Evolutionary conservation across 306 rosid genomes (phyloP).

Genomic region (Clitoria ternatea): DNA sequence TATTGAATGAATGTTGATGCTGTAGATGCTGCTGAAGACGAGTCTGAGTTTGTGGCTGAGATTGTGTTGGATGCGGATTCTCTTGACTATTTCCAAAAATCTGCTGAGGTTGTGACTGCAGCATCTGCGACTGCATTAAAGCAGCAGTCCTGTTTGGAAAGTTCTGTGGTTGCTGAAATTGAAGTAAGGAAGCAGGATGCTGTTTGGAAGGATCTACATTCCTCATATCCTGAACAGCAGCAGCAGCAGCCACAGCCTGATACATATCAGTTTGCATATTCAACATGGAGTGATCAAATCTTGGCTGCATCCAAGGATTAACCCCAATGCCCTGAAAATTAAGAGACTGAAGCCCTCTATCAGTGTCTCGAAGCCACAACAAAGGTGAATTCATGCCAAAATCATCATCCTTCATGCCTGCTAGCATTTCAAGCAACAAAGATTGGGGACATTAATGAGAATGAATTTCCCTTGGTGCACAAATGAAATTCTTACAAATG

Average conservation of each 20-base stretch:
- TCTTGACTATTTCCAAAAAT: conserved; percentile 58
- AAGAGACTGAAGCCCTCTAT: conserved; percentile 75
- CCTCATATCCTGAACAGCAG: conserved; percentile 93
- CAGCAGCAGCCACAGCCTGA: conserved; percentile 91
- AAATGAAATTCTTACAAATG: background rate
- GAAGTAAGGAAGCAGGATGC: conserved; percentile 58
- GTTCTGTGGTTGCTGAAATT: conserved; percentile 76
- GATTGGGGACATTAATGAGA: background rate
- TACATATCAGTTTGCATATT: conserved; percentile 80
- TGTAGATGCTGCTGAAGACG: conserved; percentile 64
- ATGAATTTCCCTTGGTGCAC: background rate
- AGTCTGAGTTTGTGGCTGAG: conserved; percentile 49
- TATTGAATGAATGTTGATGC: conserved; percentile 55
- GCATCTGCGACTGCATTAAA: conserved; percentile 78
- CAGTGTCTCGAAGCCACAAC: conserved; percentile 75
- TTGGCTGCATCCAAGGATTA: conserved; percentile 88
- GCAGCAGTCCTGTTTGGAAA: conserved; percentile 61
- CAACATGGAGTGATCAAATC: conserved; percentile 74
- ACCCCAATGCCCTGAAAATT: conserved; percentile 81
- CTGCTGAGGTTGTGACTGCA: conserved; percentile 67
- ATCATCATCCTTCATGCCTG: conserved; percentile 90
- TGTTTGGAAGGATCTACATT: conserved; percentile 65
- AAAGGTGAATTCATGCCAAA: conserved; percentile 70
- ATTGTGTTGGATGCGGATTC: conserved; percentile 48
- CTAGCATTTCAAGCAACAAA: conserved; percentile 13